These are phyloP conservation scores for Pseudogymnoascus sp. DNA, from an alignment of 2,329 filamentous ascomycete genomes.

Conservation along the genomic window DNA sequence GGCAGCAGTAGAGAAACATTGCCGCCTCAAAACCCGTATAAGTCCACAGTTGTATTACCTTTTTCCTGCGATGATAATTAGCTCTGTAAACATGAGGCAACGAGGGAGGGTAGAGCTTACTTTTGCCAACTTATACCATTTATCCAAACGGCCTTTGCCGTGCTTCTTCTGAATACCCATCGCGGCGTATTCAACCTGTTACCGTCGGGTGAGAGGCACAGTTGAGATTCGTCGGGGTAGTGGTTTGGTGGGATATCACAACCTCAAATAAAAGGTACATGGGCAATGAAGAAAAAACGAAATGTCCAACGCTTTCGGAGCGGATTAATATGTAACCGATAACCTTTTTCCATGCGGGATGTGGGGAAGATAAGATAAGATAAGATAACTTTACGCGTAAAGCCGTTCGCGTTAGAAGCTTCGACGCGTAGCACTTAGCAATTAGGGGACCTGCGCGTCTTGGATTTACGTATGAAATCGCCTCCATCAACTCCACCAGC, in stretches of 20 bases:
- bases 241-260: conserved; percentile 7
- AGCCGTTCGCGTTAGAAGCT: neutral
- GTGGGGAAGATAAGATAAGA: conserved; percentile 9
- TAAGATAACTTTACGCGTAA: conserved; percentile 8
- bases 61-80: conserved; percentile 5
- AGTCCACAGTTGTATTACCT: neutral
- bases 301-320: neutral
- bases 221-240: neutral
- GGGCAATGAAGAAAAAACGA: conserved; percentile 8
- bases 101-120: conserved; percentile 53
- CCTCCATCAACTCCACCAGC: neutral
- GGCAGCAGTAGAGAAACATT: neutral
- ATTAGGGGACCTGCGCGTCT: neutral
- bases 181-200: conserved; percentile 13
- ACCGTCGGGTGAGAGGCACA: conserved; percentile 3
- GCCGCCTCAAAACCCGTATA: neutral
- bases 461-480: neutral
- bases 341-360: neutral
- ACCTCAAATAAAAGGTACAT: conserved; percentile 6
- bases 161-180: conserved; percentile 99
- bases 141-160: conserved; percentile 95
- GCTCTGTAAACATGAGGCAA: conserved; percentile 15
- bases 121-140: conserved; percentile 98
- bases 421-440: conserved; percentile 3
- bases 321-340: neutral